phyloP scores from a whole-genome alignment of 495 filamentous ascomycete genomes.

The Penicillium lagena region DNA sequence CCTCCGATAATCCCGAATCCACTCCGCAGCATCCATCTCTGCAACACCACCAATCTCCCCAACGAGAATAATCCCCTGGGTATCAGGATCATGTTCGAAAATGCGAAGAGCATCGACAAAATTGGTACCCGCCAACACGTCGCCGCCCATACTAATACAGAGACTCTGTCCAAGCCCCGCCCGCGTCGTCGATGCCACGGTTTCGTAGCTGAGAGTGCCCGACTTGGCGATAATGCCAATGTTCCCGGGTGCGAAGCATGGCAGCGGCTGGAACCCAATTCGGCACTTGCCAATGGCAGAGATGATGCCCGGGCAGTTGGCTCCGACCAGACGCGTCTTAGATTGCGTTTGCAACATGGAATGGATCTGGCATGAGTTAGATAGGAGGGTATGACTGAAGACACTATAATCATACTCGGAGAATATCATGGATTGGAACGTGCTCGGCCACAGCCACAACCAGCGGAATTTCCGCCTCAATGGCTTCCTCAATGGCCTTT shows the following conservation, averaged over 20 bases:
- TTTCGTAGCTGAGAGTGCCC: slow-evolving; percentile 83
- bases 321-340: slow-evolving; percentile 72
- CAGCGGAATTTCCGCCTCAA: slow-evolving; percentile 80
- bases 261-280: slow-evolving; percentile 81
- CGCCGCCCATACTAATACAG: slow-evolving; percentile 84
- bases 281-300: slow-evolving; percentile 74
- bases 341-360: slow-evolving; percentile 76
- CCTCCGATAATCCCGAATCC: slow-evolving; percentile 63
- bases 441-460: slow-evolving; percentile 90
- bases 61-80: slow-evolving; percentile 74
- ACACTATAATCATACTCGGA: slow-evolving; percentile 50
- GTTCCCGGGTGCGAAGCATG: slow-evolving; percentile 65
- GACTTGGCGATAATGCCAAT: slow-evolving; percentile 85
- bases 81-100: slow-evolving; percentile 69
- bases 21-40: slow-evolving; percentile 76
- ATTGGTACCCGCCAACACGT: slow-evolving; percentile 75
- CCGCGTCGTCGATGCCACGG: slow-evolving; percentile 75
- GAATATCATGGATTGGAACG: slow-evolving; percentile 80
- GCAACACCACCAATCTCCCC: slow-evolving; percentile 82
- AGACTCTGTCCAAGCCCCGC: slow-evolving; percentile 80
- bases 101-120: slow-evolving; percentile 71
- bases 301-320: slow-evolving; percentile 86
- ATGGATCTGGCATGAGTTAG: slow-evolving; percentile 48
- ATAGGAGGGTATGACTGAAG: neutral
- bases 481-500: slow-evolving; percentile 78